Evolutionary conservation across 2,329 filamentous ascomycete genomes (phyloP), one percentile per base, ranked within the genome.

Genomic region (Neofusicoccum kwambonambiense): DNA sequence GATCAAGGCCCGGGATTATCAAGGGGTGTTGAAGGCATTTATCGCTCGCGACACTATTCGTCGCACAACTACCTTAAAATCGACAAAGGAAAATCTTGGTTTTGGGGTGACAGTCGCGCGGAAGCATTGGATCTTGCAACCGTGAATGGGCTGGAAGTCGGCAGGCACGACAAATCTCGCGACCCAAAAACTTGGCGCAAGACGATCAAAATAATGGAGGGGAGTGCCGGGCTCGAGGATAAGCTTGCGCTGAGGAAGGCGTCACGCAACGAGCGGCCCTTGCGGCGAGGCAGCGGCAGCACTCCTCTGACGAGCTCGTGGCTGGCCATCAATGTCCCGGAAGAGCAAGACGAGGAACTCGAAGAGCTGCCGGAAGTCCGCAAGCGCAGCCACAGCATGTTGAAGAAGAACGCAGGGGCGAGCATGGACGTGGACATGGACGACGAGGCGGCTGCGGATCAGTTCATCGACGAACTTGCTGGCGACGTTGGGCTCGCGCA

Each of bases 71-170:
- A 88, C 65, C 5, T 34, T 2, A 67, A 75, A 0, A 70, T 75
- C 0, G 67, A 72, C 12, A 44, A 68, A 8, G 79, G 76, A 13
- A 78, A 80, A 31, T 73, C 75, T 0, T 88, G 85, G 85, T 86
- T 83, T 71, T 87, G 84, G 82, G 84, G 80, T 0, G 85, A 88
- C 61, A 78, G 78, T 22, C 80, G 86, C 1, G 81, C 82, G 0
- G 82, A 87, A 54, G 83, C 84, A 0, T 78, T 89, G 0, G 84
- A 84, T 34, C 70, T 89, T 5, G 80, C 82, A 34, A 81, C 81
- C 3, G 73, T 87, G 42, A 87, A 87, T 66, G 83, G 82, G 1
- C 70, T 81, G 1, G 83, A 84, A 35, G 80, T 85, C 4, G 79
- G 83, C 0, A 74, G 75, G 19, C 80, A 78, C 45, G 81, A 83